Conservation (phyloP, 2,329 filamentous ascomycete species). For the Aspergillus neotritici region DNA sequence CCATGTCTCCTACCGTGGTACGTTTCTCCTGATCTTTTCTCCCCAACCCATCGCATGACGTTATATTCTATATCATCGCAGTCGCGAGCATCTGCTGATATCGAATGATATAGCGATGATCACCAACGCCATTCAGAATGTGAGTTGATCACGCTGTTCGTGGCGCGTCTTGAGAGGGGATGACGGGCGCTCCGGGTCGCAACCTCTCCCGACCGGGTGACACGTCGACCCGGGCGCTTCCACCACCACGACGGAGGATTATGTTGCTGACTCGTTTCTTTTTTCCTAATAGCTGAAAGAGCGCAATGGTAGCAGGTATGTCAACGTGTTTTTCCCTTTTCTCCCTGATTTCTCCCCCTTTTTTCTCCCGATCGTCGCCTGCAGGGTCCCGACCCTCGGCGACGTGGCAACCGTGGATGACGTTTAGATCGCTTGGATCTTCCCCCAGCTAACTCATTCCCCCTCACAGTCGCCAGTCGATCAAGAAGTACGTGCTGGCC, state of each 20-base stretch:
- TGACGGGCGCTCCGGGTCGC: slow-evolving; percentile 31
- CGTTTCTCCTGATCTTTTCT: slow-evolving; percentile 42
- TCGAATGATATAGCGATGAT: slow-evolving; percentile 58
- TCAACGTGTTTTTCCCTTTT: slow-evolving; percentile 22
- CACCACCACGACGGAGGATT: slow-evolving; percentile 20
- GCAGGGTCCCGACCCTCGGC: slow-evolving; percentile 9
- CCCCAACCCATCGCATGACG: slow-evolving; percentile 43
- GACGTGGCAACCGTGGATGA: slow-evolving; percentile 15
- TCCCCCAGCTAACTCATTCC: slow-evolving; percentile 27
- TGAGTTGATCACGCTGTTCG: slow-evolving; percentile 55
- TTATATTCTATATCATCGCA: slow-evolving; percentile 33
- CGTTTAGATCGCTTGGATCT: slow-evolving; percentile 11
- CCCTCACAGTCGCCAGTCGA: slow-evolving; percentile 57
- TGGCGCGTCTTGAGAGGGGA: slow-evolving; percentile 33
- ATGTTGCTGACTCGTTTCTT: slow-evolving; percentile 46
- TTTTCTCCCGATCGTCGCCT: background rate
- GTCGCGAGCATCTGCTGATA: slow-evolving; percentile 55
- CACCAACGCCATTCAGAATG: slow-evolving; percentile 64
- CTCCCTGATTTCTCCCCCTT: background rate
- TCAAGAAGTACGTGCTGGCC: slow-evolving; percentile 69
- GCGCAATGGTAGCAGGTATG: slow-evolving; percentile 64
- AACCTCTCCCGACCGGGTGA: slow-evolving; percentile 30
- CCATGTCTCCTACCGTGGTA: slow-evolving; percentile 64
- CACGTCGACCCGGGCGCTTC: slow-evolving; percentile 24
- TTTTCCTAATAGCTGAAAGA: slow-evolving; percentile 57